Conservation (phyloP, 257 asterid species). For the Fraxinus quadrangulata region DNA sequence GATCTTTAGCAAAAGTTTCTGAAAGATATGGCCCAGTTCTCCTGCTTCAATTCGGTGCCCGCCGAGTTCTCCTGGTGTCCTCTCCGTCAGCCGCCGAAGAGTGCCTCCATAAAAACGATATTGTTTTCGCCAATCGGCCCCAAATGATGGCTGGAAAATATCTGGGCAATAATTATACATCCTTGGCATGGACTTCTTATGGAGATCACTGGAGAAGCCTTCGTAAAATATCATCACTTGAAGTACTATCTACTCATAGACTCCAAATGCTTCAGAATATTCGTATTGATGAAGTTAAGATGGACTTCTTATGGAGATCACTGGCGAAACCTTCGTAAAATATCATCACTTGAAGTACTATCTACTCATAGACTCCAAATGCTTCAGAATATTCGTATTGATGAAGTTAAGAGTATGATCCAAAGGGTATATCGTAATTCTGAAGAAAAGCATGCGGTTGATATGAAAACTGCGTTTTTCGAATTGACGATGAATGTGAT, state of each 20-base stretch:
- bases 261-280: too few species aligned
- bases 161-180: conserved; percentile 36
- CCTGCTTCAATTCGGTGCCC: conserved; percentile 37
- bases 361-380: conserved; percentile 27
- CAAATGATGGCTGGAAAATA: conserved; percentile 36
- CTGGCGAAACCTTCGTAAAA: conserved; percentile 40
- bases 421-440: conserved; percentile 14
- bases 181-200: too few species aligned
- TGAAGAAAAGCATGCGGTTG: conserved; percentile 3
- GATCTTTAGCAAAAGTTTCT: conserved; percentile 31
- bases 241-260: too few species aligned
- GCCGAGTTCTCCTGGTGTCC: conserved; percentile 34
- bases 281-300: too few species aligned
- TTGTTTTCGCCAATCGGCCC: conserved; percentile 37
- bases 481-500: conserved; percentile 39
- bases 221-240: too few species aligned
- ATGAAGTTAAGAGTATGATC: conserved; percentile 30
- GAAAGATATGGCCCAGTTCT: conserved; percentile 31
- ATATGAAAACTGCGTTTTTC: conserved; percentile 37
- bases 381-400: not conserved
- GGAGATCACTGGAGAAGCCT: too few species aligned
- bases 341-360: conserved; percentile 32
- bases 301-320: conserved; percentile 47
- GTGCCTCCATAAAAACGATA: conserved; percentile 40
- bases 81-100: conserved; percentile 37